Evolutionary conservation across 176 grass and related monocot genomes (phyloP), one percentile per base, ranked within the genome.

Genomic region (Alloteropsis semialata): DNA sequence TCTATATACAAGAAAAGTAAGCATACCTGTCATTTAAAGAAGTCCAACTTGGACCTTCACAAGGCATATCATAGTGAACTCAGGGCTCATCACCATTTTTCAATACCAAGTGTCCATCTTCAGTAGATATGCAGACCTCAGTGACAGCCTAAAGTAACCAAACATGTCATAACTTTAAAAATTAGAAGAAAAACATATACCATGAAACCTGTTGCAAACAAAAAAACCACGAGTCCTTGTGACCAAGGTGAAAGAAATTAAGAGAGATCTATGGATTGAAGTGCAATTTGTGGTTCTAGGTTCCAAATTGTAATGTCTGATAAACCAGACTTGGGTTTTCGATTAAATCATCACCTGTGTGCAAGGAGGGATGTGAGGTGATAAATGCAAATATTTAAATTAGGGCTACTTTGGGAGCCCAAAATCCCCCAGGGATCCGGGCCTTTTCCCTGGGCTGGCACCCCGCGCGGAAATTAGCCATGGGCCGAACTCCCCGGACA

Each of bases 1-100:
- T 61, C 5, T 17, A 42, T 21, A 29, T 38, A 39, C 30, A 79
- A 80, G 42, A 64, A 25, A 16, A 32, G 17, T 6, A 16, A 86
- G 21, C 69, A 66, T 75, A 81, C 77, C 59, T 66, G 48, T 36
- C 37, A 42, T 85, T 27, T 51, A 22, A 73, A 75, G 59, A 80
- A 32, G 33, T 25, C 27, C 33, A 70, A 72, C 39, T 76, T 81
- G 30, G 21, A 46, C 65, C 75, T 71, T 81, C 72, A 90, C n/a
- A 87, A 69, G 75, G 33, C 24, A 69, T 25, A n/a, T 53, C n/a
- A 24, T 71, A 67, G 44, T 8, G 41, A 77, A 66, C 15, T 85
- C 86, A 88, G 27, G 76, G 81, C 64, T 88, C 82, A 68, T 91
- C 89, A 72, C 89, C 89, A 82, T 80, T 91, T 87, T 84, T 91